A percentile compares a stretch with the other conserved stretches of the same genome.
These are phyloP conservation scores for Zygotorulaspora danielsina DNA, from an alignment of 805 yeast genomes.

Conservation along the genomic window DNA sequence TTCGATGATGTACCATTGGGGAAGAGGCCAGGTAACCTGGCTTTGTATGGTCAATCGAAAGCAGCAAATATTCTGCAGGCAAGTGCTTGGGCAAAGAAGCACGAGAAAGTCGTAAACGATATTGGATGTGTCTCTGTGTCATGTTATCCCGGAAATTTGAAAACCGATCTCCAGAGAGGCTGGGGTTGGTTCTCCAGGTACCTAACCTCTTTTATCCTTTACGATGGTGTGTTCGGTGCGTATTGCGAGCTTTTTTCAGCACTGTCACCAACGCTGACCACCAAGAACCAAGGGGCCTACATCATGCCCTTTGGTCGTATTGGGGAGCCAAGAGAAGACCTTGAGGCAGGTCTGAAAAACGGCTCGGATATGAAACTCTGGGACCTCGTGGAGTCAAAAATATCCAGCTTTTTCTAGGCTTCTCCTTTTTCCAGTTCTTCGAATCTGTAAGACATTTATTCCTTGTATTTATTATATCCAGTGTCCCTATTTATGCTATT, in stretches of 20 bases:
- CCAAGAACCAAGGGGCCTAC: slow-evolving; percentile 33
- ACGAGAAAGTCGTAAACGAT: slow-evolving; percentile 23
- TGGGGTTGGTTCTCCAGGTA: slow-evolving; percentile 14
- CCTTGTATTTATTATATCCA: too few relatives aligned
- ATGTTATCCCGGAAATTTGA: slow-evolving; percentile 37
- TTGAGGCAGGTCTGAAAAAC: slow-evolving; percentile 24
- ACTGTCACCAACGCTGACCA: slow-evolving; percentile 34
- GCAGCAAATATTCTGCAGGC: slow-evolving; percentile 37
- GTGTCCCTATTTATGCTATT: too few relatives aligned
- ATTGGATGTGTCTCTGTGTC: slow-evolving; percentile 35
- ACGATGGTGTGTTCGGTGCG: slow-evolving; percentile 35
- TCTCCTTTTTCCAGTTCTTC: too few relatives aligned
- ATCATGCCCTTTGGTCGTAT: slow-evolving; percentile 37
- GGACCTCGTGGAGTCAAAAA: slow-evolving; percentile 24
- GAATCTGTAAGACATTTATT: neutral
- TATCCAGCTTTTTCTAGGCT: slow-evolving; percentile 11
- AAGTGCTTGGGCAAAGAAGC: slow-evolving; percentile 34
- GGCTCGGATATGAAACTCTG: slow-evolving; percentile 31
- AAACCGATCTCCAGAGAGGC: slow-evolving; percentile 33
- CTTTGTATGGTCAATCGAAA: slow-evolving; percentile 40
- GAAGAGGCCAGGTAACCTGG: slow-evolving; percentile 19
- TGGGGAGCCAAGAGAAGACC: slow-evolving; percentile 31
- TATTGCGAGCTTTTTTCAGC: slow-evolving; percentile 39
- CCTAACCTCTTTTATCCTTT: slow-evolving; percentile 14
- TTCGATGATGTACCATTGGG: slow-evolving; percentile 18